Base-by-base conservation (phyloP, 495 filamentous ascomycete species). In the Aspergillus incahuasiensis region DNA sequence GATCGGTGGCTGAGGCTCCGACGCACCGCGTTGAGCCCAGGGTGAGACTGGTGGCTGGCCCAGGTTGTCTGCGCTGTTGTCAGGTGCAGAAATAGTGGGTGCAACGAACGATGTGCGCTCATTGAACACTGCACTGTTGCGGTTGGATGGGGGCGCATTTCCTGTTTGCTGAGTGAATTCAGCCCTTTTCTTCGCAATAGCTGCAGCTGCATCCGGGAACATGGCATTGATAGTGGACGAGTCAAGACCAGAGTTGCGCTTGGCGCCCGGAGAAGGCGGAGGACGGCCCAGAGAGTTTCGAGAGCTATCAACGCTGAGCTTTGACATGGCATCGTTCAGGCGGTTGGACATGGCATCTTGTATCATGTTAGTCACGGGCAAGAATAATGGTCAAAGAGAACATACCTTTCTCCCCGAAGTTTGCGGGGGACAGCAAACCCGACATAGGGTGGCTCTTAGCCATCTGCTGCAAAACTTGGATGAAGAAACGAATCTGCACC, bases 401-500 rank as follows among this genome's bases (percentile, higher is more conserved):
- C 78, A 54, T 69, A 92, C 92, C 92, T 76, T 97, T 97, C 68
- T 98, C 94, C 20, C 80, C 81, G 74, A 97, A 95, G 63, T 92
- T 97, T 25, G 95, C 89, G 11, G 94, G 94, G 19, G 94, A 97
- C 34, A 98, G 78, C 28, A 98, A 85, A 44, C 92, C 91, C 40
- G 95, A 96, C 89, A 97, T 96, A 21, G 94, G 94, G 71, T 97
- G 94, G 61, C 84, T 90, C 76, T 96, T 95, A 30, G 91, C 88
- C 95, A 98, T 98, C 70, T 97, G 92, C 77, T 97, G 90, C 63
- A 98, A 74, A 30, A 97, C 94, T 72, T 96, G 91, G 62, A 97
- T 97, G 76, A 98, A 98, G 78, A 98, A 98, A 46, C 95, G 87
- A 58, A 97, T 96, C 74, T 98, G 94, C 50, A 98, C 92, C 72